A percentile compares a stretch with the other conserved stretches of the same genome.
Conservation (phyloP, 768 basidiomycete genomes). For the Termitomyces sp. region DNA sequence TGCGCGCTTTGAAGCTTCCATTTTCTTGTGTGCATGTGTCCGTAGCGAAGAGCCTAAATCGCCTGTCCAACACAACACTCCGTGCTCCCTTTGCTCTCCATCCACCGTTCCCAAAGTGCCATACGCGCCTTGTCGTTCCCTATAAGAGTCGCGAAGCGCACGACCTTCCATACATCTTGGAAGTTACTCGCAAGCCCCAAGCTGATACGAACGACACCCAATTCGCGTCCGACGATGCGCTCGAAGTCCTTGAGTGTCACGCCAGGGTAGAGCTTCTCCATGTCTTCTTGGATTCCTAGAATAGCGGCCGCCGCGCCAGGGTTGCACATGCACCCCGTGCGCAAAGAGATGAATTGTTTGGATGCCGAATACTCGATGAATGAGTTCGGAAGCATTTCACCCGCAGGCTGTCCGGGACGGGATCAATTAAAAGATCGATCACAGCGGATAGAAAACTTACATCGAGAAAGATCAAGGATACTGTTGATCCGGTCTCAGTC, state of each 20-base stretch:
- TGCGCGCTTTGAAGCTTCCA: neutral
- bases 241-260: slow-evolving; percentile 61
- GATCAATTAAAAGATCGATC: neutral
- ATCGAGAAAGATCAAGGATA: slow-evolving; percentile 57
- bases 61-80: slow-evolving; percentile 13
- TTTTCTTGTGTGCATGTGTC: neutral
- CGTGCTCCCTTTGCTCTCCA: slow-evolving; percentile 13
- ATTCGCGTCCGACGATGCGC: slow-evolving; percentile 52
- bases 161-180: slow-evolving; percentile 61
- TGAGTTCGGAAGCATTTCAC: slow-evolving; percentile 62
- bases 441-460: slow-evolving; percentile 30
- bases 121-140: slow-evolving; percentile 30
- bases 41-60: slow-evolving; percentile 10
- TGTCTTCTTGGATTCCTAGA: slow-evolving; percentile 58
- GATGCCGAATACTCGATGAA: slow-evolving; percentile 71
- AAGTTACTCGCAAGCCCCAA: slow-evolving; percentile 77
- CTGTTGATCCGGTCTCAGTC: slow-evolving; percentile 56
- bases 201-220: slow-evolving; percentile 73
- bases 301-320: slow-evolving; percentile 76
- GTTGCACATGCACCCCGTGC: slow-evolving; percentile 87
- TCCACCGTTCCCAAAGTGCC: slow-evolving; percentile 35
- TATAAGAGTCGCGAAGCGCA: slow-evolving; percentile 42
- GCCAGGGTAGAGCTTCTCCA: slow-evolving; percentile 54
- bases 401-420: slow-evolving; percentile 43
- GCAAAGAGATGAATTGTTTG: slow-evolving; percentile 59